These are phyloP conservation scores for Pseudogymnoascus sp. DNA, from an alignment of 2,329 filamentous ascomycete species.

Conservation along the genomic window DNA sequence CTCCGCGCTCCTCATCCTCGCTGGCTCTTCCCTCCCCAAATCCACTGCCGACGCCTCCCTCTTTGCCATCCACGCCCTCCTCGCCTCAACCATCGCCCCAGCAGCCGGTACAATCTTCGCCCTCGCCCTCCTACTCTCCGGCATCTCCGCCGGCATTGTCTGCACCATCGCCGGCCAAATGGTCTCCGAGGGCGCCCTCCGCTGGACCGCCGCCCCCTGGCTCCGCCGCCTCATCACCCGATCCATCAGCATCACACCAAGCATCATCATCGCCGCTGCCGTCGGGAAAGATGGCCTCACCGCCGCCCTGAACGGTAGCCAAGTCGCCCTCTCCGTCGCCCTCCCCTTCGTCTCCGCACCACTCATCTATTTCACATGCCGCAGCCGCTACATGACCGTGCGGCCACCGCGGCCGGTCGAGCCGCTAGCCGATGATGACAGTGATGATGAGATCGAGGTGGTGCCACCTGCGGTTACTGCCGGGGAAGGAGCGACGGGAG, in stretches of 20 bases:
- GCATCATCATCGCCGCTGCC: conserved; percentile 73
- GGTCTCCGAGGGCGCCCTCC: conserved; percentile 74
- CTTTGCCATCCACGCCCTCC: conserved; percentile 70
- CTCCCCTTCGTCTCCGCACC: conserved; percentile 77
- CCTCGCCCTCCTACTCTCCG: conserved; percentile 69
- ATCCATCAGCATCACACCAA: conserved; percentile 70
- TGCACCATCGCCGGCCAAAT: conserved; percentile 88
- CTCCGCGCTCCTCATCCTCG: conserved; percentile 71
- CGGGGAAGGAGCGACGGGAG: background rate
- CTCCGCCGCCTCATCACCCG: conserved; percentile 68
- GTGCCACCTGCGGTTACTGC: background rate
- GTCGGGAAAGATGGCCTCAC: conserved; percentile 64
- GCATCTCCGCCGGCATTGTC: conserved; percentile 73
- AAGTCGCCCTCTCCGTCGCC: conserved; percentile 71
- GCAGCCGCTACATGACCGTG: conserved; percentile 72
- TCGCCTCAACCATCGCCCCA: conserved; percentile 59
- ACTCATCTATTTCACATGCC: conserved; percentile 76
- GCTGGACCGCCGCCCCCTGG: conserved; percentile 70
- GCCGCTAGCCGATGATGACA: conserved; percentile 24
- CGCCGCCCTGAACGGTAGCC: conserved; percentile 63
- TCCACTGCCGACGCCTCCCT: conserved; percentile 63
- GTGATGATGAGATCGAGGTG: conserved; percentile 12
- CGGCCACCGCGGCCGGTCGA: conserved; percentile 33
- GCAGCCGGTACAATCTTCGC: conserved; percentile 79
- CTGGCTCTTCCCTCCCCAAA: conserved; percentile 61